Evolutionary conservation across 2,329 filamentous ascomycete genomes (phyloP), one percentile per base, ranked within the genome.

Genomic region (Xylaria sp.): DNA sequence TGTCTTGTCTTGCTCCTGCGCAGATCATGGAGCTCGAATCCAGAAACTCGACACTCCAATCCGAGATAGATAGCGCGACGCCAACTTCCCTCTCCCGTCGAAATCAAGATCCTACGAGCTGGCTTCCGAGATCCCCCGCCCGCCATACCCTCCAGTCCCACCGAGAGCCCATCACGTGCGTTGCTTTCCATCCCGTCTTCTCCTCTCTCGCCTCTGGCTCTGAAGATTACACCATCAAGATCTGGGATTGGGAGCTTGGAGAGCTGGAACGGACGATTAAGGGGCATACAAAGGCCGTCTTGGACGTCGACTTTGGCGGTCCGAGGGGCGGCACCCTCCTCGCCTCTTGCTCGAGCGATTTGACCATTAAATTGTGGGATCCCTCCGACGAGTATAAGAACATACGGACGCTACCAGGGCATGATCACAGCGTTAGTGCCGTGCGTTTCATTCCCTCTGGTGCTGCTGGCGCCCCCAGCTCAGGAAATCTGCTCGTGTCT

Each of bases 301-400:
- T 96, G 33, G 94, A 97, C 78, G 89, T 97, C 43, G 94, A 98
- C 77, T 98, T 92, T 81, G 94, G 95, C 46, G 94, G 94, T 0
- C 94, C 94, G 1, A 86, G 92, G 77, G 92, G 93, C 51, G 91
- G 90, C 39, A 93, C 91, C 3, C 85, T 97, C 28, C 86, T 97
- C 72, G 93, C 91, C 4, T 94, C 92, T 8, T 97, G 94, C 83
- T 94, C 91, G 57, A 94, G 91, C 58, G 95, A 98, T 80, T 82
- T 98, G 54, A 97, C 94, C 2, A 97, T 98, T 82, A 97, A 97
- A 80, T 84, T 98, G 28, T 98, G 94, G 94, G 94, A 98, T 74
- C 94, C 95, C 1, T 88, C 90, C 52, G 92, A 97, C 78, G 93
- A 96, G 68, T 98, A 98, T 83, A 97, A 97, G 80, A 98, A 97